Base-by-base conservation (phyloP, 2,329 filamentous ascomycete genomes). In the Escovopsis sp. region DNA sequence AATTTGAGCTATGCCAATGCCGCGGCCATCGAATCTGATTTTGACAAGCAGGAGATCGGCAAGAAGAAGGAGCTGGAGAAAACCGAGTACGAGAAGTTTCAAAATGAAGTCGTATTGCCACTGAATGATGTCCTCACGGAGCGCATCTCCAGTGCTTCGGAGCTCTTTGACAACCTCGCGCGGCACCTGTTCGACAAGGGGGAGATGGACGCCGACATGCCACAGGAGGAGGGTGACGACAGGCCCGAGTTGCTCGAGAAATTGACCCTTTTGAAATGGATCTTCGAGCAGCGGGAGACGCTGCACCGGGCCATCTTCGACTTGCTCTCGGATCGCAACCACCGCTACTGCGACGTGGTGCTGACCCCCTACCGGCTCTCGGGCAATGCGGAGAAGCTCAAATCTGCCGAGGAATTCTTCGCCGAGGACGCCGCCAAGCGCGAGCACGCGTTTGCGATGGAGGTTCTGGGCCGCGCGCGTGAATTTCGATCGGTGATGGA, bases 201-300 rank as follows among this genome's bases (percentile, higher is more conserved):
- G 14, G 55, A 59, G 24, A 62, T 81, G 74, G 43, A 81, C 74
- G 56, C 87, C 0, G 89, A 94, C 53, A 77, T 86, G 59, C 82
- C 87, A 0, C 88, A 95, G 58, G 87, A 94, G 59, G 89, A 95
- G 63, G 89, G 91, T 14, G 89, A 96, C 51, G 89, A 95, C 58
- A 80, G 88, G 56, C 91, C 91, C 0, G 91, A 98, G 60, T 71
- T 96, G 0, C 68, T 96, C 2, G 91, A 98, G 60, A 94, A 94
- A 61, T 70, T 98, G 11, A 96, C 89, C 0, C 74, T 95, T 38
- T 70, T 96, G 12, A 98, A 96, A 55, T 96, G 91, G 88, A 78
- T 96, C 8, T 96, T 95, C 52, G 91, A 98, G 58, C 82, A 84
- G 1, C 79, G 88, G n/a, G 91, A 98, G 61, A 72, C 75, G 37